Percentiles rank a stretch among this genome's conserved stretches.
phyloP scores from a whole-genome alignment of 208 protist species.

The Borovskyia barvae region DNA sequence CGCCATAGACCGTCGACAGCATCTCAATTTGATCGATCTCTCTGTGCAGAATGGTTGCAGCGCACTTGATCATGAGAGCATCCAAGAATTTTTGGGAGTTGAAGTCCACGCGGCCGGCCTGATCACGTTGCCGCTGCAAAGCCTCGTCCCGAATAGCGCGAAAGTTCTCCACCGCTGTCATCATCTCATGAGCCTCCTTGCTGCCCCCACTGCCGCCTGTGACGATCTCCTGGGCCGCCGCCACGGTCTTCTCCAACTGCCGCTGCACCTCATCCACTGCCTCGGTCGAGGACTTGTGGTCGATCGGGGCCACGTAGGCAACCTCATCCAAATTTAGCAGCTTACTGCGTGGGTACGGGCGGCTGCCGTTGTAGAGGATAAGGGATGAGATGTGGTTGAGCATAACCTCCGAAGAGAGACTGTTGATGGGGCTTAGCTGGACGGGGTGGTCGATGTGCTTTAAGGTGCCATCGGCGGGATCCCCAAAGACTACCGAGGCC shows the following conservation, averaged over 20 bases:
- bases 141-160: constrained; percentile 40
- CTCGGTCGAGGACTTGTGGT: constrained; percentile 25
- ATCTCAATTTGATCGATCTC: constrained; percentile 58
- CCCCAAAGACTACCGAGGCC: constrained; percentile 25
- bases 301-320: constrained; percentile 34
- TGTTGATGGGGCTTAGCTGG: constrained; percentile 28
- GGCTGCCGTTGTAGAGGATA: constrained; percentile 46
- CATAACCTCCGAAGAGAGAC: constrained; percentile 59
- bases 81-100: constrained; percentile 78
- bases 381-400: constrained; percentile 54
- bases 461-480: constrained; percentile 24
- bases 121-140: constrained; percentile 45
- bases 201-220: constrained; percentile 31
- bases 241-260: constrained; percentile 24
- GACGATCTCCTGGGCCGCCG: constrained; percentile 17
- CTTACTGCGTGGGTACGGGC: constrained; percentile 35
- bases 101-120: constrained; percentile 60
- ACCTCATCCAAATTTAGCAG: constrained; percentile 77
- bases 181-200: constrained; percentile 28
- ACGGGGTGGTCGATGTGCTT: constrained; percentile 29
- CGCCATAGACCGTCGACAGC: constrained; percentile 38
- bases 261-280: constrained; percentile 33
- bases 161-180: constrained; percentile 31
- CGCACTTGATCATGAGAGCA: constrained; percentile 85
- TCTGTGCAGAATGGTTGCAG: constrained; percentile 48